A percentile compares a stretch with the other conserved stretches of the same genome.
These are phyloP conservation scores for Coemansia sp. DNA, from an alignment of 192 early-diverging fungal species.

Conservation along the genomic window DNA sequence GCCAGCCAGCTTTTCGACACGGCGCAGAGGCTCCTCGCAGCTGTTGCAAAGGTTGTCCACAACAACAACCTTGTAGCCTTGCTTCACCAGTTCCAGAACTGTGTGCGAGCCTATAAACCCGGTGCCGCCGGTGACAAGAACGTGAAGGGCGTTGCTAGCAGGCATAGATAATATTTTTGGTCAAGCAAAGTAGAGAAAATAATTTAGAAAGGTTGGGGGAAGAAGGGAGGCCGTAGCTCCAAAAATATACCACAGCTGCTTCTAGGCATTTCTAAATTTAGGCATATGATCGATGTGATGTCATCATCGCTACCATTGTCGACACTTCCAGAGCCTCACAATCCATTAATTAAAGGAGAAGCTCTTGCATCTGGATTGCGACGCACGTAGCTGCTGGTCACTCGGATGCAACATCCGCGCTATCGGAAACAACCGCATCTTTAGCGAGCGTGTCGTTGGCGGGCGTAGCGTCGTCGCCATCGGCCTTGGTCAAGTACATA, in stretches of 20 bases:
- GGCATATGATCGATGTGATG: no score
- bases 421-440: not conserved
- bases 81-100: slow-evolving; percentile 76
- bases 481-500: slow-evolving; percentile 53
- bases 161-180: slow-evolving; percentile 15
- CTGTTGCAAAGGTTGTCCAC: slow-evolving; percentile 92
- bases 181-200: no score
- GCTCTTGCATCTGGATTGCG: no score
- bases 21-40: slow-evolving; percentile 70
- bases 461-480: not conserved
- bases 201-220: not conserved
- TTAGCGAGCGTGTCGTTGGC: slow-evolving; percentile 2
- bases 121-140: slow-evolving; percentile 74
- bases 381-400: no score
- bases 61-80: slow-evolving; percentile 83
- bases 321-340: no score
- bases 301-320: no score
- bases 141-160: slow-evolving; percentile 12
- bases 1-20: slow-evolving; percentile 66
- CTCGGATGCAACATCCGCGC: no score
- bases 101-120: slow-evolving; percentile 98
- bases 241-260: not conserved
- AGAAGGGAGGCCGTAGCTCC: no score
- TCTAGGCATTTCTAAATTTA: not conserved
- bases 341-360: no score